A percentile compares a stretch with the other conserved stretches of the same genome.
Evolutionary conservation across 2,329 filamentous ascomycete species (phyloP).

Genomic region (Orbilia javanica): DNA sequence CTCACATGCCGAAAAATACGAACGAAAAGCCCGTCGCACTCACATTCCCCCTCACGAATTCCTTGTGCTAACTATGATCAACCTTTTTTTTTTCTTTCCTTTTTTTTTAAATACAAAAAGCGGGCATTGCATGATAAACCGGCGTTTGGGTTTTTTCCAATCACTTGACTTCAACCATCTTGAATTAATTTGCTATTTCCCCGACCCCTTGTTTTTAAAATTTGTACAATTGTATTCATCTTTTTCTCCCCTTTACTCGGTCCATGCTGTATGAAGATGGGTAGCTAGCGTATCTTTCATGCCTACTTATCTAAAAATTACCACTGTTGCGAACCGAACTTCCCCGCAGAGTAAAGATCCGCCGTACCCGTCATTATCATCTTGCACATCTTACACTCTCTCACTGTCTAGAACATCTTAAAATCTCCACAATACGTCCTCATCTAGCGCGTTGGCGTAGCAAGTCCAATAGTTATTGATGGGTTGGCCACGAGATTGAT

Average conservation of each 20-base stretch:
- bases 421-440: no score
- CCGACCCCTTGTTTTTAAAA: background rate
- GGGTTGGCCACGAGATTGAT: no score
- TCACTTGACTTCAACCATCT: background rate
- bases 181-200: background rate
- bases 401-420: no score
- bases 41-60: background rate
- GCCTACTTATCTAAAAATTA: background rate
- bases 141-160: constrained; percentile 26
- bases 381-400: no score
- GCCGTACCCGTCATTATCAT: background rate
- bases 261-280: background rate
- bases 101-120: no score
- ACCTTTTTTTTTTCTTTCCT: no score
- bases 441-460: no score
- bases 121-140: constrained; percentile 38
- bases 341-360: background rate
- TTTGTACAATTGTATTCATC: background rate
- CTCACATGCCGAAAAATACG: background rate
- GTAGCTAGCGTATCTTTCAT: background rate
- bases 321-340: background rate
- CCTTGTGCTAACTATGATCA: background rate
- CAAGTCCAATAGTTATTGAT: no score
- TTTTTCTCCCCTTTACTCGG: background rate
- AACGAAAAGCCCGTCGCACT: background rate